Percentiles rank a stretch among this genome's conserved stretches.
These are phyloP conservation scores for Senna tora DNA, from an alignment of 306 rosid genomes.

Conservation along the genomic window DNA sequence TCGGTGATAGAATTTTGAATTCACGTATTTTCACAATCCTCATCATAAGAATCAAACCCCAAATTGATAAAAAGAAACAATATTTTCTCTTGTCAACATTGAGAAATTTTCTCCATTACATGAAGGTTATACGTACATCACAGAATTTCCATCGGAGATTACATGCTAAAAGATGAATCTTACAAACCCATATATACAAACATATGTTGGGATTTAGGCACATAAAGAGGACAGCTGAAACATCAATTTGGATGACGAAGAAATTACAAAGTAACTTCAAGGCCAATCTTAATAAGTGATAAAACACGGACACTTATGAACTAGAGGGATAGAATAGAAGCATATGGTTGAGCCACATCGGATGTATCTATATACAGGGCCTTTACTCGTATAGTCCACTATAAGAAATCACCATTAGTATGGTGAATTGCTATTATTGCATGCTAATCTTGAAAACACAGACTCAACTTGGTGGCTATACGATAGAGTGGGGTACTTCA, in stretches of 20 bases:
- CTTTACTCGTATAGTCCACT: neutral
- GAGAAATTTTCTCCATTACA: too few species aligned
- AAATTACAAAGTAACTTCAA: neutral
- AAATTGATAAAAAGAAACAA: too few species aligned
- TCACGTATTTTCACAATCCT: too few species aligned
- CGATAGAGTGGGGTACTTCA: neutral
- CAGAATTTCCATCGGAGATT: too few species aligned
- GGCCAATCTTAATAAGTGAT: neutral
- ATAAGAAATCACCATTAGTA: neutral
- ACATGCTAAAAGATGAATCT: too few species aligned
- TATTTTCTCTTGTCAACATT: too few species aligned
- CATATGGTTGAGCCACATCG: neutral
- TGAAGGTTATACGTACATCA: too few species aligned
- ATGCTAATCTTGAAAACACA: neutral
- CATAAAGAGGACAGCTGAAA: neutral
- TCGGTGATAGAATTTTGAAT: too few species aligned
- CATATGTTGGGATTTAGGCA: neutral
- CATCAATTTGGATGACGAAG: neutral
- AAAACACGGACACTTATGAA: neutral
- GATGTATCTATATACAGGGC: neutral
- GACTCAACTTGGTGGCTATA: neutral
- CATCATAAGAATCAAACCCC: too few species aligned
- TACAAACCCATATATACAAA: neutral
- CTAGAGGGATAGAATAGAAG: neutral
- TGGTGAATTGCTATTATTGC: neutral